Percentiles rank a stretch among this genome's conserved stretches.
Evolutionary conservation across 2,329 filamentous ascomycete genomes (phyloP).

Genomic region (Alternaria arborescens): DNA sequence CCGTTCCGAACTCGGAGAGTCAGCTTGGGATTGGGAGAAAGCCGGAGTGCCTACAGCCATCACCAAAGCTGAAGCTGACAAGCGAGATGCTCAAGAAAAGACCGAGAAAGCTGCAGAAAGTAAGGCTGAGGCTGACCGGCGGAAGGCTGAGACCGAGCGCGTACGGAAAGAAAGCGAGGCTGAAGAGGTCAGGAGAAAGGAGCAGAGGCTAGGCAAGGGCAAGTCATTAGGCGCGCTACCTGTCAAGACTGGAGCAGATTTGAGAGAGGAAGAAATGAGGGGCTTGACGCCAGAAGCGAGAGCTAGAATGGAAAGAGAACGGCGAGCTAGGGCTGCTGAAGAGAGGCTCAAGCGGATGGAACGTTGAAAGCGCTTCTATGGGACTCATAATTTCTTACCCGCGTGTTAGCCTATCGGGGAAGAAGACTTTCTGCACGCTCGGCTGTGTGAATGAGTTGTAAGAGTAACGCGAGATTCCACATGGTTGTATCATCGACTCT

Average conservation of each 20-base stretch:
- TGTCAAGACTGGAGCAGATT: constrained; percentile 80
- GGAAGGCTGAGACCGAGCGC: constrained; percentile 77
- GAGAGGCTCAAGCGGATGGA: constrained; percentile 73
- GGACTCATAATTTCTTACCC: neutral
- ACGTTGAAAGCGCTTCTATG: neutral
- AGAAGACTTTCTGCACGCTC: neutral
- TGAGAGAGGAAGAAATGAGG: constrained; percentile 81
- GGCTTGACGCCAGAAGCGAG: constrained; percentile 89
- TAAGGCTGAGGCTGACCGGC: constrained; percentile 65
- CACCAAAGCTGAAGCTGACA: constrained; percentile 74
- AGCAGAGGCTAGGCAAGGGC: constrained; percentile 59
- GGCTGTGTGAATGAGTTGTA: neutral
- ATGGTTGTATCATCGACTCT: neutral
- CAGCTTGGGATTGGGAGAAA: constrained; percentile 78
- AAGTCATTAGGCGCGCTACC: constrained; percentile 63
- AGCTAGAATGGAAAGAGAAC: constrained; percentile 83
- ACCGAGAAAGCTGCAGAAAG: constrained; percentile 74
- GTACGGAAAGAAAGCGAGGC: constrained; percentile 66
- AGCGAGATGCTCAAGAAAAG: constrained; percentile 74
- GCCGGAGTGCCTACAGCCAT: constrained; percentile 77
- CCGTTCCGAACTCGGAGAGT: constrained; percentile 80
- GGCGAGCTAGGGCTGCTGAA: constrained; percentile 89
- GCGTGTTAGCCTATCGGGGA: neutral
- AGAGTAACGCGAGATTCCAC: neutral
- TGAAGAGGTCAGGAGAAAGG: constrained; percentile 59